Base-by-base conservation (phyloP, 345 rosid genomes). In the Syzygium aromaticum region DNA sequence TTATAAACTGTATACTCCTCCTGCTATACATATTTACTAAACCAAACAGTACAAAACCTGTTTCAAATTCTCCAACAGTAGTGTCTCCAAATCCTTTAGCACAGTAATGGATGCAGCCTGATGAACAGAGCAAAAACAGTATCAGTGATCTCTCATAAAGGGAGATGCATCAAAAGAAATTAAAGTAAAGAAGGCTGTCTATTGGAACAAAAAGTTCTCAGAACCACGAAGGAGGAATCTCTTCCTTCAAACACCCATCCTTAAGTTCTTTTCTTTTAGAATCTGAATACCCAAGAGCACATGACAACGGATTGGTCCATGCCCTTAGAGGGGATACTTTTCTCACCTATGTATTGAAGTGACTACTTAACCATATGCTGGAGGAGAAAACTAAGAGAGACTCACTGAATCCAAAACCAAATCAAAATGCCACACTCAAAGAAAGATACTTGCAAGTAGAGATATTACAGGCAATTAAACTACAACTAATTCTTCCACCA, bases 61-160 rank as follows among this genome's bases (percentile, higher is more conserved):
- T 91, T 91, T 91, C 90, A 92, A 93, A 93, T 94, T 94, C 85
- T 91, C 91, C 88, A 96, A 91, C 89, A 97, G 89, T 89, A 96
- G 95, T 82, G 90, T 86, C 94, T 96, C 99, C 94, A 97, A 92
- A 85, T 95, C 95, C 86, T 85, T 91, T 91, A 94, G 92, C 67
- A 97, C 87, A 87, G 91, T 52, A 82, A 93, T 87, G 5, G 95
- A 93, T 86, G 99, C 96, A 86, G 93, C 99, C 99, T 96, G 90
- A 33, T 27, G 64, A 86, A 28, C 30, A 22, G 13, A 53, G 63
- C 12, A 73, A 53, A 52, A 88, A 54, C 85, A 89, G 85, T 33
- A 40, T 85, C 53, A 88, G 30, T 28, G 28, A 82, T 51, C 85
- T 67, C 49, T 57, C 85, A 22, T 56, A 17, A 80, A 78, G 49